Evolutionary conservation across 2,329 filamentous ascomycete genomes (phyloP).

Genomic region (Aspergillus ochraceoroseus): DNA sequence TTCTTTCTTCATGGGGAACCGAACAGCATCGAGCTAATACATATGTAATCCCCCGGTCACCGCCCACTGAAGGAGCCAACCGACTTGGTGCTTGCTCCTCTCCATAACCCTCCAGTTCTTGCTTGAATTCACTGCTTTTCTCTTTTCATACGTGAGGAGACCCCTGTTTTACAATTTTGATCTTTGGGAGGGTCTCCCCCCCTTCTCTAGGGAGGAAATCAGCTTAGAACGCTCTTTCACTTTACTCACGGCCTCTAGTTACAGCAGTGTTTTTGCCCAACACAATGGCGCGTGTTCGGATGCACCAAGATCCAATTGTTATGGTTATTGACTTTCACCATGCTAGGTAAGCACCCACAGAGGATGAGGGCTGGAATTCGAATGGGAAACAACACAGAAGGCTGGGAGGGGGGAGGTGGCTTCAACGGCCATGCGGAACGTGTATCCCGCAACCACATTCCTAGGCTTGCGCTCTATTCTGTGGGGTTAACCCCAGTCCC

Average conservation of each 20-base stretch:
- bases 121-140: slow-evolving; percentile 2
- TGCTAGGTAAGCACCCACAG: slow-evolving; percentile 55
- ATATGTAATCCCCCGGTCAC: no score
- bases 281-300: slow-evolving; percentile 29
- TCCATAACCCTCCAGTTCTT: slow-evolving; percentile 5
- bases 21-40: no score
- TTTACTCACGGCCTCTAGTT: slow-evolving; percentile 3
- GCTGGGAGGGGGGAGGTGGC: background rate
- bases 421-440: background rate
- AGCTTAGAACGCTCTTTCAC: slow-evolving; percentile 16
- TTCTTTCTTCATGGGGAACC: no score
- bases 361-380: no score
- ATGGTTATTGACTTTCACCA: slow-evolving; percentile 81
- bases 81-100: slow-evolving; percentile 11
- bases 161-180: slow-evolving; percentile 5
- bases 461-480: background rate
- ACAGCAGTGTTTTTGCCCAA: slow-evolving; percentile 14
- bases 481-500: slow-evolving; percentile 3
- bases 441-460: background rate
- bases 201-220: slow-evolving; percentile 13
- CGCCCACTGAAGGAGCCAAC: slow-evolving; percentile 20
- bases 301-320: slow-evolving; percentile 62
- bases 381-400: background rate
- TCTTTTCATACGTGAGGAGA: slow-evolving; percentile 9
- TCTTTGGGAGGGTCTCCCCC: slow-evolving; percentile 12